phyloP scores from a whole-genome alignment of 2,329 filamentous ascomycete genomes.

The Bertia moriformis region DNA sequence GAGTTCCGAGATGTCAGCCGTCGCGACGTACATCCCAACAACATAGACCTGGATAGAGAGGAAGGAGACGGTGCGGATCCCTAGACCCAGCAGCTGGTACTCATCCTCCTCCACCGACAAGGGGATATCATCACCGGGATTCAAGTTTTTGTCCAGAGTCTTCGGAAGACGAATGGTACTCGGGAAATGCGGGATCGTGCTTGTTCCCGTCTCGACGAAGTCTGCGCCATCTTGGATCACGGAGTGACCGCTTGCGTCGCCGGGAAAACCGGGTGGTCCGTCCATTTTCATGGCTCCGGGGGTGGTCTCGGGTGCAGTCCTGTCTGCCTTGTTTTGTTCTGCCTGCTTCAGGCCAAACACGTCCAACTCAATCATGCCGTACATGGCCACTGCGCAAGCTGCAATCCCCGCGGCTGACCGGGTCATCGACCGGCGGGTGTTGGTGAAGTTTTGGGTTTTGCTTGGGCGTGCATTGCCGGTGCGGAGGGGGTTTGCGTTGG shows the following conservation, averaged over 20 bases:
- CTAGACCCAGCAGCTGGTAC: conserved; percentile 49
- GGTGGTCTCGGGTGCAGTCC: conserved; percentile 1
- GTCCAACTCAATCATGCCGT: conserved; percentile 19
- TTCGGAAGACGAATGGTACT: neutral
- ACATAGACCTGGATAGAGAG: conserved; percentile 55
- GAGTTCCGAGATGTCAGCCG: conserved; percentile 38
- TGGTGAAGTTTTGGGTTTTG: no score
- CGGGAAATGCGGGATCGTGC: neutral
- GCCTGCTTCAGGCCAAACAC: conserved; percentile 13
- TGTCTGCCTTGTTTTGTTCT: no score
- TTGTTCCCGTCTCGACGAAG: neutral
- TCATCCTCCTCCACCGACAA: conserved; percentile 20
- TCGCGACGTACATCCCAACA: conserved; percentile 52
- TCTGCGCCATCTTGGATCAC: conserved; percentile 8
- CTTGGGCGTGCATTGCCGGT: conserved; percentile 6
- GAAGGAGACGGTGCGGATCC: conserved; percentile 51
- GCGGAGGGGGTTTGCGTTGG: conserved; percentile 14
- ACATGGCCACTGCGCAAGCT: conserved; percentile 20
- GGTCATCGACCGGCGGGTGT: conserved; percentile 12
- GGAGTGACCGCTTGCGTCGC: conserved; percentile 15
- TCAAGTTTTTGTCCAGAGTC: neutral
- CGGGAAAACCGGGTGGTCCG: conserved; percentile 19
- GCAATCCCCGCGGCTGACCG: conserved; percentile 20
- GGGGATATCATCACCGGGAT: neutral
- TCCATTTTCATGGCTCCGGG: conserved; percentile 18